A percentile compares a stretch with the other conserved stretches of the same genome.
Evolutionary conservation across 2,329 filamentous ascomycete species (phyloP).

Genomic region (Penicillium sp.): DNA sequence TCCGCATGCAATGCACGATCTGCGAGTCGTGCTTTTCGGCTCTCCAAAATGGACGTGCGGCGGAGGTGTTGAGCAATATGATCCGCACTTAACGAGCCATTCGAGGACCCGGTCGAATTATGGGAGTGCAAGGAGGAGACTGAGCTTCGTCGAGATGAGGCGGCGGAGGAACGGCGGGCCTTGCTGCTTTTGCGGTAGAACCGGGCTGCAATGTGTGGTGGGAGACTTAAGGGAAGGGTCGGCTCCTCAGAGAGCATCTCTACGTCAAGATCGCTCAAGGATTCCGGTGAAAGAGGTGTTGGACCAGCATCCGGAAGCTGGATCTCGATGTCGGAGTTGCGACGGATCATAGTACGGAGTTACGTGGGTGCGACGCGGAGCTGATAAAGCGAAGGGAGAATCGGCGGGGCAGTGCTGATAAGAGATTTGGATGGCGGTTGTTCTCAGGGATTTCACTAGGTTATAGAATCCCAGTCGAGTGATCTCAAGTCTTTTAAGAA

Average conservation of each 20-base stretch:
- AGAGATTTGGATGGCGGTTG: slow-evolving; percentile 28
- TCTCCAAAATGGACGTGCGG: slow-evolving; percentile 64
- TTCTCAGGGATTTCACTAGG: neutral
- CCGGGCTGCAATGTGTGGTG: slow-evolving; percentile 62
- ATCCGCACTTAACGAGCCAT: slow-evolving; percentile 55
- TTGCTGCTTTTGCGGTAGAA: slow-evolving; percentile 57
- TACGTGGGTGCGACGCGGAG: slow-evolving; percentile 42
- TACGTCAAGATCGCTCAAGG: slow-evolving; percentile 37
- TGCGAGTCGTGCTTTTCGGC: slow-evolving; percentile 62
- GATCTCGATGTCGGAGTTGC: slow-evolving; percentile 45
- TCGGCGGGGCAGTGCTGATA: slow-evolving; percentile 51
- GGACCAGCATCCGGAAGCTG: slow-evolving; percentile 39
- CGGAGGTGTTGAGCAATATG: slow-evolving; percentile 66
- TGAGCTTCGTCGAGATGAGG: slow-evolving; percentile 65
- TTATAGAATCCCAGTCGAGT: neutral
- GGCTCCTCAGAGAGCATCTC: slow-evolving; percentile 45
- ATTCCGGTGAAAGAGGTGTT: slow-evolving; percentile 26
- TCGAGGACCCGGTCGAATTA: slow-evolving; percentile 53
- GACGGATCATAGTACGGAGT: slow-evolving; percentile 38
- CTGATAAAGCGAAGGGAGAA: slow-evolving; percentile 12
- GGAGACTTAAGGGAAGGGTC: slow-evolving; percentile 50
- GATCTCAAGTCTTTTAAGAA: neutral
- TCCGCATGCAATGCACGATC: slow-evolving; percentile 66
- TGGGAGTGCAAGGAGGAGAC: slow-evolving; percentile 64
- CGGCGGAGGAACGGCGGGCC: slow-evolving; percentile 60